phyloP scores from a whole-genome alignment of 495 filamentous ascomycete species.

The Pyronema omphalodes region DNA sequence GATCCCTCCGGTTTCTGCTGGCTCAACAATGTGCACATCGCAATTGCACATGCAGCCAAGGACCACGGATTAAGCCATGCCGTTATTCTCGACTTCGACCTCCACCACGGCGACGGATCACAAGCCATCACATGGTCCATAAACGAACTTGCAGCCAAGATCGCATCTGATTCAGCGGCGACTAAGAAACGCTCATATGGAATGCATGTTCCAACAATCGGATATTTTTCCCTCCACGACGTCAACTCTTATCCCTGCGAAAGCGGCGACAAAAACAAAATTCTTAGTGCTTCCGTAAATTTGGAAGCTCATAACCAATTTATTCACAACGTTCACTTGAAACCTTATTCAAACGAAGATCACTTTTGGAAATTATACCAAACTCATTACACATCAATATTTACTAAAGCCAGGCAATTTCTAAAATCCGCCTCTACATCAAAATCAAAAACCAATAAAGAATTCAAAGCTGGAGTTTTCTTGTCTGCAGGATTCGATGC shows the following conservation, averaged over 20 bases:
- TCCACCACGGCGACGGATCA: constrained; percentile 92
- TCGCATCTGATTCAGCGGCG: constrained; percentile 30
- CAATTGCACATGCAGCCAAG: constrained; percentile 72
- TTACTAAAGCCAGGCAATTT: constrained; percentile 64
- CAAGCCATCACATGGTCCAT: constrained; percentile 82
- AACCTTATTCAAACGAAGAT: constrained; percentile 58
- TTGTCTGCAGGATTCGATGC: constrained; percentile 93
- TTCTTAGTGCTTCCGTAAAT: constrained; percentile 78
- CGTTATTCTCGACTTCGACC: constrained; percentile 89
- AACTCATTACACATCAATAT: constrained; percentile 49
- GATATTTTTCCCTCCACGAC: constrained; percentile 91
- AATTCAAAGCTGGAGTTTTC: constrained; percentile 72
- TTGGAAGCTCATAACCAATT: constrained; percentile 82
- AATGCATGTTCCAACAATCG: constrained; percentile 35
- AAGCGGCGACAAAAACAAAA: constrained; percentile 67
- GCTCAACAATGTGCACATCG: constrained; percentile 96
- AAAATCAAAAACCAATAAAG: constrained; percentile 32
- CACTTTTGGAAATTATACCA: constrained; percentile 85
- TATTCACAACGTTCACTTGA: constrained; percentile 90
- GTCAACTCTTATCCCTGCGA: constrained; percentile 97
- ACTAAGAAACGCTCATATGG: constrained; percentile 45
- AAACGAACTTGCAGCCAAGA: constrained; percentile 39
- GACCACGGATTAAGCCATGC: constrained; percentile 77
- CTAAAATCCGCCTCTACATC: constrained; percentile 40
- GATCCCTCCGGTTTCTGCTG: constrained; percentile 93